Evolutionary conservation across 2,329 filamentous ascomycete genomes (phyloP).

Genomic region (Coleophoma crateriformis): DNA sequence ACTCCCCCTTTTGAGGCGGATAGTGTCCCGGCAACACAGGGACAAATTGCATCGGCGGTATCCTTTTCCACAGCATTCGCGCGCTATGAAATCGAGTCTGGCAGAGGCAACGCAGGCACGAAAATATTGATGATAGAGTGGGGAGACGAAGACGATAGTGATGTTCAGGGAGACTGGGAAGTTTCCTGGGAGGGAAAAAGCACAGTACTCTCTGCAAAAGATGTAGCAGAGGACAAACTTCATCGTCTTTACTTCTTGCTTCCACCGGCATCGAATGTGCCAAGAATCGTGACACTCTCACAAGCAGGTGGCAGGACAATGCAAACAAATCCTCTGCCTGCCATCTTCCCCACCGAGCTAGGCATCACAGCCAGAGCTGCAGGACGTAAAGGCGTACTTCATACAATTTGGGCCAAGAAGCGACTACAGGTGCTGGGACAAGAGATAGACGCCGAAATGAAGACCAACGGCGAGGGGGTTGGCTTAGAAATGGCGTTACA

Average conservation of each 20-base stretch:
- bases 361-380: slow-evolving; percentile 59
- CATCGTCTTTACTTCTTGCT: slow-evolving; percentile 74
- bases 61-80: slow-evolving; percentile 58
- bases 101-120: slow-evolving; percentile 73
- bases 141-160: slow-evolving; percentile 51
- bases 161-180: slow-evolving; percentile 53
- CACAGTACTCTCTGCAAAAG: slow-evolving; percentile 52
- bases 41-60: slow-evolving; percentile 33
- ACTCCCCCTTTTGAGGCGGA: slow-evolving; percentile 20
- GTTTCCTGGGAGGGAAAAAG: slow-evolving; percentile 81
- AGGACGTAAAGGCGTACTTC: slow-evolving; percentile 75
- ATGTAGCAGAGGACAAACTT: slow-evolving; percentile 32
- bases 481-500: slow-evolving; percentile 78
- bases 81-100: slow-evolving; percentile 81
- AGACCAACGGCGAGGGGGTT: slow-evolving; percentile 72
- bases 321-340: slow-evolving; percentile 74
- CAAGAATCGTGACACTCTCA: slow-evolving; percentile 64
- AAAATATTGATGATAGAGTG: slow-evolving; percentile 94
- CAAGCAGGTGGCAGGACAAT: slow-evolving; percentile 37
- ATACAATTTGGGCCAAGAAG: slow-evolving; percentile 83
- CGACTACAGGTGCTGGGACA: slow-evolving; percentile 67
- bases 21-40: slow-evolving; percentile 14
- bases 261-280: slow-evolving; percentile 65
- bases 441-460: slow-evolving; percentile 72
- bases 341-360: slow-evolving; percentile 76